Base-by-base conservation (phyloP, 257 asterid species). In the Cynanchum wilfordii region DNA sequence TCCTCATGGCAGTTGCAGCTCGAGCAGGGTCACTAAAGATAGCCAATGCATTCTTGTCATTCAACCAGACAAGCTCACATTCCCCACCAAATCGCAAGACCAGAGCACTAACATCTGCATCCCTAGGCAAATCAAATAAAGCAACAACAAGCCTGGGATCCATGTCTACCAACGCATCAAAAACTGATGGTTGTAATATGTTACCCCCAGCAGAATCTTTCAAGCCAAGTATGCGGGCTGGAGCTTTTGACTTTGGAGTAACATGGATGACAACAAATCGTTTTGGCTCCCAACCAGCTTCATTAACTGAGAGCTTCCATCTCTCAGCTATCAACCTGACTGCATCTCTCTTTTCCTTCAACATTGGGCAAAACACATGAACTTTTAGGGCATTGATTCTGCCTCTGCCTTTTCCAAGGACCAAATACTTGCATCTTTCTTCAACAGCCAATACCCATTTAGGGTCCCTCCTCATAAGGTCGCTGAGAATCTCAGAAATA, bases 211-310 rank as follows among this genome's bases (percentile, higher is more conserved):
- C 78, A 65, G 80, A 72, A 40, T 85, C 79, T 81, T 91, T 91
- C 19, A 79, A 44, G 25, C 98, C 97, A 33, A 95, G 95, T 24
- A 95, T 77, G 44, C 99, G 98, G 25, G 86, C 84, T 15, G 98
- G 99, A 19, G 95, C 80, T 80, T 89, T 95, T 13, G 98, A 95
- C 80, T 90, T 92, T 33, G 90, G 90, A 1, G 97, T 92, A 50
- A 87, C 98, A 59, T 90, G 97, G 66, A 89, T 82, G 38, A 86
- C 84, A 24, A 95, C 73, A 47, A 95, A 95, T 69, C 97, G 82
- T 78, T 92, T 95, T n/a, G 99, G 99, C 86, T 95, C 99, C 98
- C 98, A 92, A 36, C 99, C 98, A 74, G 93, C 98, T 47, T 92
- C 87, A 79, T 80, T 84, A 44, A 92, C 85, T 3, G 97, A 77